Percentiles rank a stretch among this genome's conserved stretches.
Evolutionary conservation across 2,329 filamentous ascomycete species (phyloP).

Genomic region (Diplocarpon rosae): DNA sequence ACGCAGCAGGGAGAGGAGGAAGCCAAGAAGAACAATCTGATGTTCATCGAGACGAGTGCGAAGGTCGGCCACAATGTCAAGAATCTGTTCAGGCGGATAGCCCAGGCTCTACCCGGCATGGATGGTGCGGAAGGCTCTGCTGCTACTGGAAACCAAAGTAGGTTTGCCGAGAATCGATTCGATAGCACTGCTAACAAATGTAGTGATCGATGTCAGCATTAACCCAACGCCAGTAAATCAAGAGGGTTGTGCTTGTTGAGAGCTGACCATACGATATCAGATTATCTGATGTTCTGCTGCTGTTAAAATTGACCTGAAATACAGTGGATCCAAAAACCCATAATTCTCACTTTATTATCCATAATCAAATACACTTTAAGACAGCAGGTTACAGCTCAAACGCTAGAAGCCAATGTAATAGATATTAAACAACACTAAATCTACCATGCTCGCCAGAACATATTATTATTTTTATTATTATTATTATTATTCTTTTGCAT

Average conservation of each 20-base stretch:
- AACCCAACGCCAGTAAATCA: conserved; percentile 58
- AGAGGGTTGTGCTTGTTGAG: conserved; percentile 60
- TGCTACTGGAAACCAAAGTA: conserved; percentile 66
- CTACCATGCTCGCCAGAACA: too few relatives aligned
- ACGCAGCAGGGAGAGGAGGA: conserved; percentile 95
- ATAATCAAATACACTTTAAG: too few relatives aligned
- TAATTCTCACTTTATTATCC: too few relatives aligned
- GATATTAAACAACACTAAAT: too few relatives aligned
- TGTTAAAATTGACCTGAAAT: too few relatives aligned
- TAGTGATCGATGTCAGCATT: conserved; percentile 92
- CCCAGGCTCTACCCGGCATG: conserved; percentile 95
- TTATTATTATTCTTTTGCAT: too few relatives aligned
- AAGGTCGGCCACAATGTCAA: conserved; percentile 98
- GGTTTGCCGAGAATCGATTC: conserved; percentile 29
- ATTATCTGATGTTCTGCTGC: too few relatives aligned
- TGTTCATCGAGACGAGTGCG: conserved; percentile 98
- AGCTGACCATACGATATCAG: too few relatives aligned
- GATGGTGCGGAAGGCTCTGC: conserved; percentile 75
- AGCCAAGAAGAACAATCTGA: conserved; percentile 92
- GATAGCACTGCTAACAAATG: conserved; percentile 19
- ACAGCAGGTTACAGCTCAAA: too few relatives aligned
- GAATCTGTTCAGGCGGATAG: conserved; percentile 93
- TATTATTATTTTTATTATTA: too few relatives aligned
- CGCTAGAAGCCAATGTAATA: too few relatives aligned
- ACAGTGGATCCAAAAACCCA: too few relatives aligned